Evolutionary conservation across 176 grass and related monocot species (phyloP), one percentile per base, ranked within the genome.

Genomic region (Bromus sterilis): DNA sequence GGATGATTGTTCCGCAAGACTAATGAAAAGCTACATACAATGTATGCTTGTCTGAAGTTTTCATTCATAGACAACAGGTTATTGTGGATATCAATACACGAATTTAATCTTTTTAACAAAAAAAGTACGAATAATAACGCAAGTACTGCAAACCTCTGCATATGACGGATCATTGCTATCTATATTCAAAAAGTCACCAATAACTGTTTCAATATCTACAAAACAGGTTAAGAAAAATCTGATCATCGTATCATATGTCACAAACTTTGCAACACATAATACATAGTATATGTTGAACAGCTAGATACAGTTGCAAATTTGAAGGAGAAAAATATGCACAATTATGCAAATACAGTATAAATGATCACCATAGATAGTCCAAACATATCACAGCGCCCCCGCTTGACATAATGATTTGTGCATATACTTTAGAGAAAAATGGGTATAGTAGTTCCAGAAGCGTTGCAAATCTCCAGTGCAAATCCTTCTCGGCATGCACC

Each of bases 161-260:
- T 90, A 95, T 51, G 76, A 73, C 0, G 84, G 86, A 82, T 93
- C 89, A 0, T 26, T 84, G n/a, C 40, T 73, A 78, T 91, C 66
- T 76, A 93, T 73, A 67, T 90, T 93, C 86, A 98, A 84, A 93
- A 98, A 98, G 68, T 95, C 92, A 34, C 93, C 90, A 80, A 82
- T 79, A 32, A 93, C 42, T 81, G 66, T 84, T 83, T 88, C 66
- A 53, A 98, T 90, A 86, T 98, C 96, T 95, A 87, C 71, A 51
- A 62, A 84, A 67, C 34, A 65, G 69, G 58, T 89, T 82, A 84
- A 86, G 83, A 71, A 83, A 83, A 81, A 89, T 15, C 25, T 79
- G 41, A 56, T 28, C 40, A 4, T 16, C 33, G 8, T 24, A 79
- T 78, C 77, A 81, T 70, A 81, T 70, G 23, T 6, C 35, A 74